phyloP scores from a whole-genome alignment of 2,329 filamentous ascomycete genomes.

The Diaporthe caulivora region DNA sequence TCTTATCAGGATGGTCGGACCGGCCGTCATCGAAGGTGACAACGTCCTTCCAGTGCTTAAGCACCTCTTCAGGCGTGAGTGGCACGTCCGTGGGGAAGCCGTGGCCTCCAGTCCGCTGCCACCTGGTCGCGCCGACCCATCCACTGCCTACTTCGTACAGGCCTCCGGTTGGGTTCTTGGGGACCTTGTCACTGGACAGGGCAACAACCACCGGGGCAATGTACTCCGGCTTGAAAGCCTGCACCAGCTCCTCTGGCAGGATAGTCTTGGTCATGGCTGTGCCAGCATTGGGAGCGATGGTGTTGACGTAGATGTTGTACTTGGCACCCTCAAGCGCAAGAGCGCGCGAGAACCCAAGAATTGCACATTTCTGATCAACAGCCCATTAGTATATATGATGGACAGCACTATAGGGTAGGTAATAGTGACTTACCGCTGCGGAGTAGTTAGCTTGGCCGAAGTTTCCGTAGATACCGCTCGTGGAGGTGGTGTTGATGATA shows the following conservation, averaged over 20 bases:
- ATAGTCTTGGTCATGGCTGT: constrained; percentile 95
- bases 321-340: constrained; percentile 93
- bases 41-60: constrained; percentile 81
- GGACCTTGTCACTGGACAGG: constrained; percentile 87
- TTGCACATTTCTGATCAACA: constrained; percentile 79
- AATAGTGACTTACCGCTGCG: constrained; percentile 75
- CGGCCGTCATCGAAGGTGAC: constrained; percentile 89
- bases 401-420: neutral
- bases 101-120: constrained; percentile 91
- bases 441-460: constrained; percentile 99
- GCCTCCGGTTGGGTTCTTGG: constrained; percentile 84
- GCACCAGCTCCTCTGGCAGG: constrained; percentile 96
- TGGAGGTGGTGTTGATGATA: constrained; percentile 96
- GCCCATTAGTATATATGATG: constrained; percentile 48
- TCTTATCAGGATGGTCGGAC: constrained; percentile 86
- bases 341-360: constrained; percentile 93
- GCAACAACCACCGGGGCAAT: constrained; percentile 93
- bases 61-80: constrained; percentile 86
- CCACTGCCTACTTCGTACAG: constrained; percentile 96
- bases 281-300: constrained; percentile 96
- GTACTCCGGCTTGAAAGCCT: constrained; percentile 99
- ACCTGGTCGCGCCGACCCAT: constrained; percentile 92
- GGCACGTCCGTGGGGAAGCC: constrained; percentile 90
- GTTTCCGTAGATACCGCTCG: constrained; percentile 98
- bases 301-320: constrained; percentile 99